Percentiles rank a stretch among this genome's conserved stretches.
Evolutionary conservation across 371 early-diverging fungal species (phyloP).

Genomic region (Mortierella sp.): DNA sequence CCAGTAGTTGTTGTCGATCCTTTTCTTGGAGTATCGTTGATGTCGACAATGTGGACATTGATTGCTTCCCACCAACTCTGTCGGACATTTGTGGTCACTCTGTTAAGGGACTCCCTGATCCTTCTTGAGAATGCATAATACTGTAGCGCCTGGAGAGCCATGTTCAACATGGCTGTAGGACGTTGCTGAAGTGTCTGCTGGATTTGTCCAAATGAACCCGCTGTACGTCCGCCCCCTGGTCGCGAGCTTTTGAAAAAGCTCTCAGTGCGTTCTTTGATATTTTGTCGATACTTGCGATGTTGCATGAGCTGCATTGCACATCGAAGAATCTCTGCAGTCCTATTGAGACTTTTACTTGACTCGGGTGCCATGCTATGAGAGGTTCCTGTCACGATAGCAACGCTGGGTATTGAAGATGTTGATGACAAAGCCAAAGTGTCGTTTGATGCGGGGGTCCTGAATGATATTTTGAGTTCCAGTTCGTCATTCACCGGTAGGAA

Average conservation of each 20-base stretch:
- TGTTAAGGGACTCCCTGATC: conserved; percentile 33
- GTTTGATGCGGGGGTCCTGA: conserved; percentile 23
- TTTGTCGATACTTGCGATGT: conserved; percentile 41
- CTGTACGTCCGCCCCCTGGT: conserved; percentile 38
- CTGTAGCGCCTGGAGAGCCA: conserved; percentile 34
- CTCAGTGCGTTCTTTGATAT: conserved; percentile 44
- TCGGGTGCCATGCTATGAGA: neutral
- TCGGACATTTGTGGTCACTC: conserved; percentile 23
- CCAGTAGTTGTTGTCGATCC: neutral
- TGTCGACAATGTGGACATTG: conserved; percentile 33
- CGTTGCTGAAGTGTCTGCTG: conserved; percentile 43
- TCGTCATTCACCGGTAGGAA: conserved; percentile 66
- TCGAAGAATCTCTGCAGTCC: conserved; percentile 34
- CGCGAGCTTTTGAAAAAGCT: conserved; percentile 52
- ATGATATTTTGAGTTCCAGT: conserved; percentile 58
- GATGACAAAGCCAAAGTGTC: neutral
- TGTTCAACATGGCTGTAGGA: conserved; percentile 37
- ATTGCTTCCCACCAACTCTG: conserved; percentile 50
- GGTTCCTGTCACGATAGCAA: neutral
- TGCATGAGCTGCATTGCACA: conserved; percentile 38
- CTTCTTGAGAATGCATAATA: conserved; percentile 41
- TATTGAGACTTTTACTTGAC: conserved; percentile 11
- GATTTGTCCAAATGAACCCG: conserved; percentile 44
- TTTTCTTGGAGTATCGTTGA: conserved; percentile 13
- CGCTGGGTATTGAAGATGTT: neutral